Evolutionary conservation across 2,329 filamentous ascomycete species (phyloP).

Genomic region (Camillea tinctor): DNA sequence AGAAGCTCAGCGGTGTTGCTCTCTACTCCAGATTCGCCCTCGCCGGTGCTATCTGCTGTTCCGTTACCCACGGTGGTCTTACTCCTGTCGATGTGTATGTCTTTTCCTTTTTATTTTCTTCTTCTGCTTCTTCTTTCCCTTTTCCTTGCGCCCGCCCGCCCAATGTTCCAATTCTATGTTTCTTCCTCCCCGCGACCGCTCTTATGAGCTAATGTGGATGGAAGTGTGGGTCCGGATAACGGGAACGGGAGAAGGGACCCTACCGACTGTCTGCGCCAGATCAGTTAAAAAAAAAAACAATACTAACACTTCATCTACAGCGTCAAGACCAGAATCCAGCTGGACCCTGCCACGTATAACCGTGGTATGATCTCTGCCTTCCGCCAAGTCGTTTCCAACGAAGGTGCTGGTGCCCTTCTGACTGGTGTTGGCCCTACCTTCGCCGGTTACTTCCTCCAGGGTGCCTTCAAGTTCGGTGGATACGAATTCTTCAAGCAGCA

Average conservation of each 20-base stretch:
- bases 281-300: neutral
- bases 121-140: neutral
- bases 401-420: conserved; percentile 70
- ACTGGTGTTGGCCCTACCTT: conserved; percentile 71
- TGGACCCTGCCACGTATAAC: conserved; percentile 75
- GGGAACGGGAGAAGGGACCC: neutral
- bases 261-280: neutral
- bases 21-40: conserved; percentile 98
- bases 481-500: conserved; percentile 85
- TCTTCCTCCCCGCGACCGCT: neutral
- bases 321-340: conserved; percentile 79
- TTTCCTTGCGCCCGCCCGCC: conserved; percentile 1
- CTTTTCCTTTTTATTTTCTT: neutral
- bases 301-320: conserved; percentile 39
- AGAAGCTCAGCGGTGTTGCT: conserved; percentile 25
- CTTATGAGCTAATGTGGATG: neutral
- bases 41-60: conserved; percentile 96
- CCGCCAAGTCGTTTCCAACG: conserved; percentile 66
- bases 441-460: conserved; percentile 77
- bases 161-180: too few species aligned
- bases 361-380: conserved; percentile 70
- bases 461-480: conserved; percentile 77
- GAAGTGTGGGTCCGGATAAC: neutral
- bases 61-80: conserved; percentile 92
- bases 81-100: conserved; percentile 99